These are phyloP conservation scores for Acacia pycnantha DNA, from an alignment of 331 rosid species.

Conservation along the genomic window DNA sequence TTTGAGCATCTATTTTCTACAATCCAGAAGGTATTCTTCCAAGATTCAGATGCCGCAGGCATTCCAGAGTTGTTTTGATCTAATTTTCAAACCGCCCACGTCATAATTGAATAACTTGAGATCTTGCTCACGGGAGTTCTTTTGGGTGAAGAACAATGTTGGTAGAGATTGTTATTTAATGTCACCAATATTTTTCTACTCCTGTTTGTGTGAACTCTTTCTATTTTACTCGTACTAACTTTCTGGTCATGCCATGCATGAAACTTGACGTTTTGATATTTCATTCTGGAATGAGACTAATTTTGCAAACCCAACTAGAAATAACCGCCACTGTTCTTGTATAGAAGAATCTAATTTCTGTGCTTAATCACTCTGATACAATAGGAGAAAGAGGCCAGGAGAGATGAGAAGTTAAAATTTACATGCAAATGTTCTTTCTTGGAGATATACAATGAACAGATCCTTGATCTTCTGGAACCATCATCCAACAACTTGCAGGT, in stretches of 20 bases:
- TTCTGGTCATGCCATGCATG: not conserved
- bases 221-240: slow-evolving; percentile 3
- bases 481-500: slow-evolving; percentile 91
- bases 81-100: too few relatives aligned
- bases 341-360: slow-evolving; percentile 22
- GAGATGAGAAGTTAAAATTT: slow-evolving; percentile 86
- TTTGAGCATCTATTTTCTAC: slow-evolving; percentile 90
- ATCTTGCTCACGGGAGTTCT: not conserved
- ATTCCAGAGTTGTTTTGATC: not conserved
- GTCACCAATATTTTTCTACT: not conserved
- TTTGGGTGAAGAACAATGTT: not conserved
- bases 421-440: slow-evolving; percentile 90
- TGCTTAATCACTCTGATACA: slow-evolving; percentile 19
- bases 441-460: slow-evolving; percentile 97
- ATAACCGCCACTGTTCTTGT: not conserved
- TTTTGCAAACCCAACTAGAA: not conserved
- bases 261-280: not conserved
- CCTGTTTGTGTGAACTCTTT: slow-evolving; percentile 6
- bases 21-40: slow-evolving; percentile 79
- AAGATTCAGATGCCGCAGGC: not conserved
- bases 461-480: slow-evolving; percentile 96
- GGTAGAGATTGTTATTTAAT: not conserved
- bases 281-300: not conserved
- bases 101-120: too few relatives aligned
- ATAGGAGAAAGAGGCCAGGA: slow-evolving; percentile 89